Evolutionary conservation across 805 yeast species (phyloP).

Genomic region (Wickerhamiella cacticola): DNA sequence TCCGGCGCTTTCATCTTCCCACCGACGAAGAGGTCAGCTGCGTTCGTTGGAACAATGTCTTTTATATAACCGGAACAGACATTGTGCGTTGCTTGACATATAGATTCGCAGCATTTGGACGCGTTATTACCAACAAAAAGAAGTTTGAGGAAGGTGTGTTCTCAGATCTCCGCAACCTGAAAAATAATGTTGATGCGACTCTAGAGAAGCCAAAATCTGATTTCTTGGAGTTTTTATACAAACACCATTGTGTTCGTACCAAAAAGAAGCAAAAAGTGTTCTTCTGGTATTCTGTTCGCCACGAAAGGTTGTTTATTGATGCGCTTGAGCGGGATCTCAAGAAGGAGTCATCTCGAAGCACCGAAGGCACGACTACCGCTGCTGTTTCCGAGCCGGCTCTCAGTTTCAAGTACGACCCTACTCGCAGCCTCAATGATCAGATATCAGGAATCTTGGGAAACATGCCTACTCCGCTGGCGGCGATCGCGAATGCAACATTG

Average conservation of each 20-base stretch:
- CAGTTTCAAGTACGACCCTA: conserved; percentile 52
- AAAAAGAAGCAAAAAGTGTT: conserved; percentile 96
- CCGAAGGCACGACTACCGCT: conserved; percentile 55
- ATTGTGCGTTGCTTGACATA: conserved; percentile 85
- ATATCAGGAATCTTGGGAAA: conserved; percentile 23
- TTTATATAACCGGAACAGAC: conserved; percentile 90
- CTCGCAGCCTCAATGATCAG: conserved; percentile 30
- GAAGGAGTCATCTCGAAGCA: conserved; percentile 39
- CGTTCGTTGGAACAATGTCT: conserved; percentile 81
- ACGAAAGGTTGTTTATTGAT: conserved; percentile 81
- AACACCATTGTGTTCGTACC: conserved; percentile 77
- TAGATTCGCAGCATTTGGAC: conserved; percentile 80
- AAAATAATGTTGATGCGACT: conserved; percentile 70
- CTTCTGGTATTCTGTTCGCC: conserved; percentile 93
- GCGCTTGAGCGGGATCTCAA: conserved; percentile 87
- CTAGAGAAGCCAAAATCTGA: conserved; percentile 78
- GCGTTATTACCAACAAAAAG: conserved; percentile 71
- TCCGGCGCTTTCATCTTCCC: conserved; percentile 71
- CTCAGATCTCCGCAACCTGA: conserved; percentile 75
- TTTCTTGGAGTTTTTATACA: conserved; percentile 71
- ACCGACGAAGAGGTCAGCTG: conserved; percentile 92
- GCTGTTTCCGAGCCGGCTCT: conserved; percentile 68
- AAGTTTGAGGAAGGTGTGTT: conserved; percentile 96
- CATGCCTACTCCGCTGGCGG: conserved; percentile 25
- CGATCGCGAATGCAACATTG: conserved; percentile 25